Conservation (phyloP, 139 green algal species). For the Chlamydomonas asymmetrica region DNA sequence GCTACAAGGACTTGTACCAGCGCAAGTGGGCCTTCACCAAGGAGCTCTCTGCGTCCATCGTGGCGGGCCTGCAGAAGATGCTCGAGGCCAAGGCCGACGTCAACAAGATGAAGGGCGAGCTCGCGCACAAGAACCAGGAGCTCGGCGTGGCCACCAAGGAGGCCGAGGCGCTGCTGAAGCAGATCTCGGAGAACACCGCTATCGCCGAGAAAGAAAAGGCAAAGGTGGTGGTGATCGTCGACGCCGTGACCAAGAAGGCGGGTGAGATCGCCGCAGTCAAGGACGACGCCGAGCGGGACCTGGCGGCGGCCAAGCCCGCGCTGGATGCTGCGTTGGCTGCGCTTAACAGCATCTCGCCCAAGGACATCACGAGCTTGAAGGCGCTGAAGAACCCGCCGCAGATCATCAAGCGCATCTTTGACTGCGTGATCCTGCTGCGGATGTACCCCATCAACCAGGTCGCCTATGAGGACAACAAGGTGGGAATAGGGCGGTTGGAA, state of each 20-base stretch:
- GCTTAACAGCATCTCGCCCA: conserved; percentile 82
- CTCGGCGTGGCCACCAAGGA: conserved; percentile 80
- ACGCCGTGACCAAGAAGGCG: conserved; percentile 59
- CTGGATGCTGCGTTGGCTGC: conserved; percentile 87
- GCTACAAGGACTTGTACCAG: conserved; percentile 89
- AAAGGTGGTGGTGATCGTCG: conserved; percentile 88
- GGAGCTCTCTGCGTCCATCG: conserved; percentile 67
- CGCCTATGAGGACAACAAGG: conserved; percentile 43
- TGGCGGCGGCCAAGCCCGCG: conserved; percentile 88
- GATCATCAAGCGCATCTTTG: conserved; percentile 96
- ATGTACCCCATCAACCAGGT: conserved; percentile 48
- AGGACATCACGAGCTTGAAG: conserved; percentile 90
- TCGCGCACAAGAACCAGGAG: conserved; percentile 91
- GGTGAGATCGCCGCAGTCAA: conserved; percentile 65
- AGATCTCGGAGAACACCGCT: conserved; percentile 86
- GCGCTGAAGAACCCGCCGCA: conserved; percentile 94
- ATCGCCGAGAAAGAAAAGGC: conserved; percentile 91
- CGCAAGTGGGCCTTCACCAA: conserved; percentile 75
- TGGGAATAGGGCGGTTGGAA: no score
- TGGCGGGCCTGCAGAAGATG: conserved; percentile 90
- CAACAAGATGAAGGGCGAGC: conserved; percentile 87
- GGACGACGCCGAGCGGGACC: conserved; percentile 86
- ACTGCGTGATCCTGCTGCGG: conserved; percentile 87
- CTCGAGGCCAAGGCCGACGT: conserved; percentile 90
- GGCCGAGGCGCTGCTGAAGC: conserved; percentile 84